Evolutionary conservation across 345 rosid genomes (phyloP), one percentile per base, ranked within the genome.

Genomic region (Moricandia arvensis): DNA sequence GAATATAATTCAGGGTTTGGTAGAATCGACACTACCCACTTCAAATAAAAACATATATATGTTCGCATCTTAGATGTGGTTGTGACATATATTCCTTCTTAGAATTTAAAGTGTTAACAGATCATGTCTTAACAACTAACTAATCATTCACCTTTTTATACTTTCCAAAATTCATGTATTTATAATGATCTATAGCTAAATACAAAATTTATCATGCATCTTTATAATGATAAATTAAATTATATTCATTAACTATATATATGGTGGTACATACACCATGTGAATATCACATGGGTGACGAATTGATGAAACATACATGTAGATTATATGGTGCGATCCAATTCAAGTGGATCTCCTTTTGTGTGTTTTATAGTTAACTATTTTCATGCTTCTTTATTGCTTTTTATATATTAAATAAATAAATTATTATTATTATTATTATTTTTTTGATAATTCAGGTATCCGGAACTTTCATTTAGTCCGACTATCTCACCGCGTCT

Each of bases 231-330:
- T n/a, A n/a, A n/a, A n/a, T n/a, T n/a, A n/a, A n/a, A n/a, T n/a
- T n/a, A n/a, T 26, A 21, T 34, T 62, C 17, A 58, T 26, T n/a
- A 37, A 37, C 9, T 18, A 31, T 41, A 43, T 21, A 21, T 59
- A 5, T 61, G 18, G 24, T 21, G 24, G 18, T 34, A 31, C 5
- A 16, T 49, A 49, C 26, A 54, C 69, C 68, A 70, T 63, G 33
- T 67, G 77, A 38, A 54, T 67, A 68, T 73, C 81, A 78, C 81
- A 73, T 78, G 81, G 81, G 68, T 73, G 81, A 78, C 81, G 81
- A 72, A 17, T 68, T 72, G 73, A 65, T 71, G 76, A 64, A 58
- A 35, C 38, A 77, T 21, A 10, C 55, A 64, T 24, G 33, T 71
- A 45, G 34, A 47, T 27, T 26, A 16, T 66, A 67, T 67, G 59